These are phyloP conservation scores for Turritis glabra DNA, from an alignment of 345 rosid genomes.

Conservation along the genomic window DNA sequence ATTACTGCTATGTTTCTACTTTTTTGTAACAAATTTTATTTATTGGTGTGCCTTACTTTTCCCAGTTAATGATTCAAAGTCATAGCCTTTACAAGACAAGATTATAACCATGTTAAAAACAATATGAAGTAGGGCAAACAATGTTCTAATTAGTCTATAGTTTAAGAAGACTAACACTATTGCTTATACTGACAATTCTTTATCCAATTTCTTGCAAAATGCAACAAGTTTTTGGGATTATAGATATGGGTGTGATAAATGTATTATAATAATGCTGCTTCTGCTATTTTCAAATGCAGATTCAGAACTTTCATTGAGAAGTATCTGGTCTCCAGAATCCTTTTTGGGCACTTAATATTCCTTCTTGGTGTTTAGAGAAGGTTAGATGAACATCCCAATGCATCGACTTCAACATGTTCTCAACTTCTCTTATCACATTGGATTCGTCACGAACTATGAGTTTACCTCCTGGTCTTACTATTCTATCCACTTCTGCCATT, in stretches of 20 bases:
- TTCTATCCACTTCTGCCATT: constrained; percentile 88
- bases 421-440: constrained; percentile 62
- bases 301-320: constrained; percentile 36
- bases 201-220: constrained; percentile 15
- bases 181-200: constrained; percentile 17
- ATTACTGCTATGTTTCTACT: neutral
- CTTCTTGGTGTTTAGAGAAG: constrained; percentile 76
- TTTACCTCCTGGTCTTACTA: constrained; percentile 93
- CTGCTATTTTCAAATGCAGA: constrained; percentile 18
- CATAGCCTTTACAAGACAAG: neutral
- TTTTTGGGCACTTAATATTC: constrained; percentile 87
- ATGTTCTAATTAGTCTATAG: constrained; percentile 36
- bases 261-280: neutral
- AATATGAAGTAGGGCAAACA: neutral
- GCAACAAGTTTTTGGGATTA: neutral
- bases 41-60: neutral
- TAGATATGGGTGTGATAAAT: constrained; percentile 14
- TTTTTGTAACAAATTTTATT: neutral
- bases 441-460: constrained; percentile 73
- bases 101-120: constrained; percentile 3
- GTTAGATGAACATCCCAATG: constrained; percentile 80
- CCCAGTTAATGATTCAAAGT: neutral
- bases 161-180: constrained; percentile 28
- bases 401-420: constrained; percentile 73
- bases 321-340: constrained; percentile 80